Base-by-base conservation (phyloP, 352 stramenopile species). In the Ophiocytium majus region DNA sequence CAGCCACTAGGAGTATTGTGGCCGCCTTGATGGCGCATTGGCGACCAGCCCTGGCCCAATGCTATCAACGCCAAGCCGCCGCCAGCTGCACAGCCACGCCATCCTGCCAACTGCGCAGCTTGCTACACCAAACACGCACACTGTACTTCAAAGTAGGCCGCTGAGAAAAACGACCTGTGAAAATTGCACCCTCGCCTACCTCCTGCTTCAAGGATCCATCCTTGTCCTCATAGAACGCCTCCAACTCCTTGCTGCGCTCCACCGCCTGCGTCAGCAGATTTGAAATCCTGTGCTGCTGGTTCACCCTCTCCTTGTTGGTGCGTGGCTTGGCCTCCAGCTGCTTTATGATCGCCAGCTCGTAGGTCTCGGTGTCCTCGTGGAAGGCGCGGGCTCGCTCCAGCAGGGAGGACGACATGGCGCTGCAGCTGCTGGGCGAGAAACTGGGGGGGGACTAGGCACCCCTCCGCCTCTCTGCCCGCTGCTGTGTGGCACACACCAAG, bases 321-420 rank as follows among this genome's bases (percentile, higher is more conserved):
- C 81, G 81, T 28, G 85, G 85, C 74, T 87, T 89, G 35, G 50
- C 82, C 76, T 85, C 85, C 76, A 89, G 83, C 74, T 89, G 71
- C 82, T 89, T 76, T 23, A 89, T 87, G 74, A 89, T 88, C 43
- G 76, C 50, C 23, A 81, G 81, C 71, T 89, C 85, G 71, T 89
- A 89, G 76, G 83, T 87, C 50, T 89, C 85, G 33, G 85, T 80
- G 66, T 88, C 82, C 80, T 89, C 85, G 31, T 89, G 85, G 43
- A 87, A 88, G 17, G 78, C 78, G 63, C 85, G 74, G 23, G 85
- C 85, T 66, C 85, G 63, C 79, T 89, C 85, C 57, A 89, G 79
- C 78, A 89, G 76, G 36, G 85, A 89, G 64, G 64, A 17, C 5
- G 14, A 14, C 43, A 5, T 57, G 5, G 5, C 43, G 43, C 43